Percentiles rank a stretch among this genome's conserved stretches.
Conservation (phyloP, 495 filamentous ascomycete species). For the Corynascus novoguineensis region DNA sequence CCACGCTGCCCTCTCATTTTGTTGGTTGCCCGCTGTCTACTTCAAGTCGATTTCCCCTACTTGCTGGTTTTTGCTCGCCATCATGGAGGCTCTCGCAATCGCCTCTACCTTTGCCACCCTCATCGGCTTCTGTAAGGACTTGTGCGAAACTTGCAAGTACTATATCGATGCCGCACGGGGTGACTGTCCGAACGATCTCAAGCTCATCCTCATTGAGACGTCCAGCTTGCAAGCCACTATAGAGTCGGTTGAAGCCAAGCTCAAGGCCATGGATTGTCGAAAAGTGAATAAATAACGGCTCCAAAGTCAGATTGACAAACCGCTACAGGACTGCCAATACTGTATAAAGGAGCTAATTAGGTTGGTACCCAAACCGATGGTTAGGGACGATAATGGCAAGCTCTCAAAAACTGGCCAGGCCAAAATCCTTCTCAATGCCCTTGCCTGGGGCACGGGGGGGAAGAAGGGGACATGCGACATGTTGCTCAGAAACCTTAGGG, state of each 20-base stretch:
- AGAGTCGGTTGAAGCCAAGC: not conserved
- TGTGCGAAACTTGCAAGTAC: not conserved
- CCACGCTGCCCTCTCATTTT: too few species aligned
- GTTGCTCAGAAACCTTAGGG: slow-evolving; percentile 19
- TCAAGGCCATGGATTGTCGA: not conserved
- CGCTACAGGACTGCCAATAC: not conserved
- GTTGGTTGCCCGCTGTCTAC: too few species aligned
- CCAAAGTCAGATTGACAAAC: not conserved
- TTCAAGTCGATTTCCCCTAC: too few species aligned
- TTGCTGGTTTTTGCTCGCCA: not conserved
- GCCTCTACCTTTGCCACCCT: slow-evolving; percentile 3
- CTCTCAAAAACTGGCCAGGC: not conserved
- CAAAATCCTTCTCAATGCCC: not conserved
- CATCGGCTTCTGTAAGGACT: not conserved
- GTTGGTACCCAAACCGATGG: slow-evolving; percentile 4
- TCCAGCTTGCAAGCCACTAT: slow-evolving; percentile 5
- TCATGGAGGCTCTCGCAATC: slow-evolving; percentile 3
- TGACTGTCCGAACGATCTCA: not conserved
- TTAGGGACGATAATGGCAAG: not conserved
- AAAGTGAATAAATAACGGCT: not conserved
- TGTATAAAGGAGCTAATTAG: not conserved
- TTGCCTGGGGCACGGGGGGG: slow-evolving; percentile 21
- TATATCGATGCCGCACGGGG: not conserved
- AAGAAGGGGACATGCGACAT: slow-evolving; percentile 21
- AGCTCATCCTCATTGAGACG: slow-evolving; percentile 4